phyloP scores from a whole-genome alignment of 352 stramenopile genomes.

The Lagenidium giganteum region DNA sequence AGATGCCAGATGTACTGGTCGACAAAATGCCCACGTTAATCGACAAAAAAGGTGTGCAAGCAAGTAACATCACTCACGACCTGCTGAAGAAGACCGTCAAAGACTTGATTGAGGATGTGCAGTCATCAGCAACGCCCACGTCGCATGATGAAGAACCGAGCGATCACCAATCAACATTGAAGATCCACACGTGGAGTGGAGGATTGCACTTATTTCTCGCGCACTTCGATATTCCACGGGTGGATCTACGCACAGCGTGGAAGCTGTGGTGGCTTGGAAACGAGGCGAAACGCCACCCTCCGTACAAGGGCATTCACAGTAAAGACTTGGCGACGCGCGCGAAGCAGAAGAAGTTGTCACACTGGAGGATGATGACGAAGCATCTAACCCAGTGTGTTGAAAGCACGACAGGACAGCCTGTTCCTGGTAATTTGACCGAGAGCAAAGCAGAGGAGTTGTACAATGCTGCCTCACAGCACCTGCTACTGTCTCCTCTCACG shows the following conservation, averaged over 20 bases:
- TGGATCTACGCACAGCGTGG: neutral
- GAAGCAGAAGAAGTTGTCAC: neutral
- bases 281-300: neutral
- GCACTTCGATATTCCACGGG: neutral
- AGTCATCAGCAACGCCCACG: too few species aligned
- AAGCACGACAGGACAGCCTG: too few species aligned
- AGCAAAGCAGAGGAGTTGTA: too few species aligned
- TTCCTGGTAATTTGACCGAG: too few species aligned
- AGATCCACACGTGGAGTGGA: too few species aligned
- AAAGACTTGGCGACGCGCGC: neutral
- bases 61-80: neutral
- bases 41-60: neutral
- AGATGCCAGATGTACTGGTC: neutral
- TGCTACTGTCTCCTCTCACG: too few species aligned
- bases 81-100: neutral
- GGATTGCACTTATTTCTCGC: neutral
- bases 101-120: neutral
- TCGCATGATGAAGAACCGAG: too few species aligned
- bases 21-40: neutral
- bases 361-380: constrained; percentile 1
- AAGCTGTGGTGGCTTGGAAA: constrained; percentile 1
- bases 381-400: too few species aligned
- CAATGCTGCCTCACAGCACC: too few species aligned
- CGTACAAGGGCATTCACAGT: neutral
- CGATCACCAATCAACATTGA: too few species aligned